Base-by-base conservation (phyloP, 176 grass and related monocot genomes). In the Raddia distichophylla region DNA sequence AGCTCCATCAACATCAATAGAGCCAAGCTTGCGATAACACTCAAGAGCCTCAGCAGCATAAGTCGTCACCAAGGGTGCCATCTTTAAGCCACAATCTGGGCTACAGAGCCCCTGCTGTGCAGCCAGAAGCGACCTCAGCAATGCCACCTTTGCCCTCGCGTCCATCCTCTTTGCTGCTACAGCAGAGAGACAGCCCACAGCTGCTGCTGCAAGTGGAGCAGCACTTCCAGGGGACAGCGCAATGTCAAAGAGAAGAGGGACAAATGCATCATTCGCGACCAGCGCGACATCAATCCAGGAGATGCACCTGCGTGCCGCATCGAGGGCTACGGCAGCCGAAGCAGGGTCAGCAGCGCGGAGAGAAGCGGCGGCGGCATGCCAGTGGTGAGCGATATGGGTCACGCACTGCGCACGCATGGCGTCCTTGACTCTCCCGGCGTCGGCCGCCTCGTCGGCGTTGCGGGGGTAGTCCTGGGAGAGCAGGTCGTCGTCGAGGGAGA, bases 211-310 rank as follows among this genome's bases (percentile, higher is more conserved):
- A 15, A 99, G 93, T 1, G 87, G 89, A 10, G 57, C 70, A 6
- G 34, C 40, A 18, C 86, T 91, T 66, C 50, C 86, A 14, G 91
- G 86, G 63, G 87, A 84, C 61, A 99, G 80, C 7, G 91, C 76
- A 62, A 99, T 83, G 59, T 95, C 96, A 61, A 99, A 99, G 37
- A 99, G 86, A 16, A 99, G 89, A 34, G 91, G 92, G 34, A 95
- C 84, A 61, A 99, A 95, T 14, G 86, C 82, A 40, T 95, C 91
- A 37, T 99, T 99, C 4, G 93, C 93, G 44, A 99, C 90, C 22
- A 99, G 90, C 47, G 84, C 67, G 1, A 99, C 91, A 85, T 99
- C 96, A 55, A 95, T 99, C 96, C 96, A 99, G 55, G 96, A 59
- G 67, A 95, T 88, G 63, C 94, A 95, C 67, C 96, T 92, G 68